These are phyloP conservation scores for Aspergillus viridinutans DNA, from an alignment of 2,329 filamentous ascomycete genomes.

Conservation along the genomic window DNA sequence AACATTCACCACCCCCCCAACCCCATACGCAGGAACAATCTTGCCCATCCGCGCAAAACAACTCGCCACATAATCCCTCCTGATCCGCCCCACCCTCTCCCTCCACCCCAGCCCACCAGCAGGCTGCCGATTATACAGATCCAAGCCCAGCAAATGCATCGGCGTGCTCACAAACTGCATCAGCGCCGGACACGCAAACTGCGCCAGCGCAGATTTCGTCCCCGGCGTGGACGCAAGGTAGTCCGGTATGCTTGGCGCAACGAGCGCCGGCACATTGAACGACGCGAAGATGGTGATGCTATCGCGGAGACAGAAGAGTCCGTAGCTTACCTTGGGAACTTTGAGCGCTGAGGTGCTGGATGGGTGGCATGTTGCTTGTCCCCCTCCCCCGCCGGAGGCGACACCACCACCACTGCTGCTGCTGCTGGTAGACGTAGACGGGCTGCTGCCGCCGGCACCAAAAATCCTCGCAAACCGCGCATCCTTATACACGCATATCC, in stretches of 20 bases:
- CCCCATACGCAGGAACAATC: constrained; percentile 83
- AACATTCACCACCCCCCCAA: constrained; percentile 81
- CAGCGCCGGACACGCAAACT: constrained; percentile 74
- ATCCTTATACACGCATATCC: constrained; percentile 85
- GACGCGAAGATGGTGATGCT: constrained; percentile 85
- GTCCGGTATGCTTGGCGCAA: constrained; percentile 63
- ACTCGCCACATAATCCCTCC: constrained; percentile 71
- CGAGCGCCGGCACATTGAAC: constrained; percentile 80
- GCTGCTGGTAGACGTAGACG: constrained; percentile 13
- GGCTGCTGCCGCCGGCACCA: constrained; percentile 52
- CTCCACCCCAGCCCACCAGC: constrained; percentile 43
- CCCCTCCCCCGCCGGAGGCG: constrained; percentile 4
- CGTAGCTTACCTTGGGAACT: constrained; percentile 68
- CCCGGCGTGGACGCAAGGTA: constrained; percentile 38
- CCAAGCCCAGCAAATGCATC: constrained; percentile 76
- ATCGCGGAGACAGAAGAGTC: constrained; percentile 76
- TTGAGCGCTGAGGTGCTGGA: constrained; percentile 23
- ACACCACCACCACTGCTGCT: constrained; percentile 6
- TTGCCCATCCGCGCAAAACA: constrained; percentile 71
- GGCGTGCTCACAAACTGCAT: constrained; percentile 79
- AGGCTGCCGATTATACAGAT: constrained; percentile 71
- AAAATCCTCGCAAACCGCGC: constrained; percentile 79
- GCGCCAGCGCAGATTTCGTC: constrained; percentile 60
- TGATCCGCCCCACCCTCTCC: constrained; percentile 65
- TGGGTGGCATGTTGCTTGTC: constrained; percentile 10